Percentiles rank a stretch among this genome's conserved stretches.
Evolutionary conservation across 1,284 basidiomycete species (phyloP).

Genomic region (Naganishia albida): DNA sequence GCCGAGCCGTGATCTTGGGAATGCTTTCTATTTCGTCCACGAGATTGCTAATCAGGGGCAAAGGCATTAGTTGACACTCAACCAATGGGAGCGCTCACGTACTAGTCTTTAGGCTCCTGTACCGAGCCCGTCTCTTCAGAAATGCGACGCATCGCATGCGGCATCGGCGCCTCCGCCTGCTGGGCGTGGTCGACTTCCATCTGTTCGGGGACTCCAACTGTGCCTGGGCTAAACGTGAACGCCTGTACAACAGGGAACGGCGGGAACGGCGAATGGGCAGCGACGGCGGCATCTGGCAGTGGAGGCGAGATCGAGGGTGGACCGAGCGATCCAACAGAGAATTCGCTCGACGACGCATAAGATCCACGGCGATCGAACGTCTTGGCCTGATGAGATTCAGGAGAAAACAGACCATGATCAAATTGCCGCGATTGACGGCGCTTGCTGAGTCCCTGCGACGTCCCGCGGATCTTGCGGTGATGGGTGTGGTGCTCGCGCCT

Average conservation of each 20-base stretch:
- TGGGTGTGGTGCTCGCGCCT: conserved; percentile 61
- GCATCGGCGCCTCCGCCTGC: neutral
- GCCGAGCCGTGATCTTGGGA: conserved; percentile 24
- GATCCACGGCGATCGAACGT: conserved; percentile 9
- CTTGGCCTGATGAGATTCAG: neutral
- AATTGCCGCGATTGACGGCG: conserved; percentile 20
- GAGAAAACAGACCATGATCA: neutral
- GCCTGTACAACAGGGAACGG: conserved; percentile 21
- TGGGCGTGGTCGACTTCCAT: conserved; percentile 20
- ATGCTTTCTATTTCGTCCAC: conserved; percentile 28
- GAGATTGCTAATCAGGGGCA: conserved; percentile 10
- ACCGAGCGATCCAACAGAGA: conserved; percentile 1
- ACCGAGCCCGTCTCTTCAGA: conserved; percentile 4
- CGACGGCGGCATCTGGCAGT: neutral
- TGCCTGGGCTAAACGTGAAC: conserved; percentile 22
- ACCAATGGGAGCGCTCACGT: neutral
- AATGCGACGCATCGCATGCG: neutral
- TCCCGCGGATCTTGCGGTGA: conserved; percentile 31
- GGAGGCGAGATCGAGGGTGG: conserved; percentile 3
- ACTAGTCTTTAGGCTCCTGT: conserved; percentile 10
- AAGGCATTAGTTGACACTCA: neutral
- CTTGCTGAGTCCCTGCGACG: conserved; percentile 14
- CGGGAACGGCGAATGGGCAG: neutral
- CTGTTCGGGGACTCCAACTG: neutral
- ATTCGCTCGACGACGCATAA: conserved; percentile 3